These are phyloP conservation scores for Luvunga scandens DNA, from an alignment of 345 rosid species.

Conservation along the genomic window DNA sequence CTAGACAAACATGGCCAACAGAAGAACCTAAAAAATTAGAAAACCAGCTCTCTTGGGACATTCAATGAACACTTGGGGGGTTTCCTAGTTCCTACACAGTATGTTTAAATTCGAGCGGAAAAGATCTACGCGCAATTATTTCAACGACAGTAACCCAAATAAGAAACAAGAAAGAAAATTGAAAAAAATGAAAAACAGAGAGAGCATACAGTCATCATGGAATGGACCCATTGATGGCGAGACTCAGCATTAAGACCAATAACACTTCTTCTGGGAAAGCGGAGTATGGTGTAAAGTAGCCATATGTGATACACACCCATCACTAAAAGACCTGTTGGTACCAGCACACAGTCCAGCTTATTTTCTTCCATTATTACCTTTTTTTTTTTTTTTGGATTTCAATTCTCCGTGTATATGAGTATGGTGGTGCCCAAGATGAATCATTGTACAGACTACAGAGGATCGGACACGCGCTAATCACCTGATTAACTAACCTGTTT, in stretches of 20 bases:
- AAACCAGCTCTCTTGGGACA: neutral
- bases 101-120: neutral
- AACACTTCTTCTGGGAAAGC: neutral
- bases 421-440: neutral
- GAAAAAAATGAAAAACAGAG: neutral
- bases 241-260: conserved; percentile 53
- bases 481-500: neutral
- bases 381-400: neutral
- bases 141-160: neutral
- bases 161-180: neutral
- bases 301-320: neutral
- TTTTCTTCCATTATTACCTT: neutral
- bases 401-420: neutral
- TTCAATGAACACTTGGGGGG: neutral
- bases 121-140: neutral
- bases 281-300: neutral
- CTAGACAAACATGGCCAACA: too few species aligned
- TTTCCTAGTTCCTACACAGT: neutral
- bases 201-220: conserved; percentile 64
- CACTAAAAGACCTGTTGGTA: neutral
- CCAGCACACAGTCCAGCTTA: neutral
- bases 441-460: neutral
- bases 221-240: conserved; percentile 78
- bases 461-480: neutral
- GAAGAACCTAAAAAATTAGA: neutral